phyloP scores from a whole-genome alignment of 1,284 basidiomycete genomes.

The Microbotryum lychnidis-dioicae region DNA sequence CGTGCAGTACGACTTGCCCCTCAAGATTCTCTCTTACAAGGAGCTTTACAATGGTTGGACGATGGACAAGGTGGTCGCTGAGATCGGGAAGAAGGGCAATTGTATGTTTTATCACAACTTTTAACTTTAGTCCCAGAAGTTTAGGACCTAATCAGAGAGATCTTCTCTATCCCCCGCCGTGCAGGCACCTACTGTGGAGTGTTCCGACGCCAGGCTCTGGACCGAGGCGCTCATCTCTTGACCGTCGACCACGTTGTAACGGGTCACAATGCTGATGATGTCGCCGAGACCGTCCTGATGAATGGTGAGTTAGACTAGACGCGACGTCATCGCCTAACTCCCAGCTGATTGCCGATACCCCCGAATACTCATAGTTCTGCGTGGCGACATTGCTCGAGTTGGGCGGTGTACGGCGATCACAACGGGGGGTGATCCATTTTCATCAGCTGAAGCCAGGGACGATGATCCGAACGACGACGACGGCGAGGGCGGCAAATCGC shows the following conservation, averaged over 20 bases:
- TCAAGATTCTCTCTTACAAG: constrained; percentile 92
- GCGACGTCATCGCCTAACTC: neutral
- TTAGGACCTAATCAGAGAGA: too few relatives aligned
- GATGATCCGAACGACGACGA: constrained; percentile 24
- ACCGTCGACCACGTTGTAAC: constrained; percentile 97
- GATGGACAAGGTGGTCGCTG: constrained; percentile 91
- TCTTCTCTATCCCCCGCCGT: too few relatives aligned
- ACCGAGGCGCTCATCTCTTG: constrained; percentile 81
- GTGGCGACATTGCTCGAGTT: constrained; percentile 89
- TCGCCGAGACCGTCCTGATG: constrained; percentile 97
- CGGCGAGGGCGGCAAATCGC: constrained; percentile 11
- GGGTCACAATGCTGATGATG: constrained; percentile 97
- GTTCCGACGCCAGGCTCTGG: constrained; percentile 89
- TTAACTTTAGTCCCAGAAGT: too few relatives aligned
- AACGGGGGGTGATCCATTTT: constrained; percentile 55
- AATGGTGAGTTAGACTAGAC: constrained; percentile 59
- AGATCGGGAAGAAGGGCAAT: constrained; percentile 95
- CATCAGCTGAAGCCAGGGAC: neutral
- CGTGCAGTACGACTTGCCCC: constrained; percentile 84
- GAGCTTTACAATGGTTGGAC: constrained; percentile 95
- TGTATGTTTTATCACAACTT: constrained; percentile 44
- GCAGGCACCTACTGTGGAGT: constrained; percentile 89
- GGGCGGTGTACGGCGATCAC: constrained; percentile 90
- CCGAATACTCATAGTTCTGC: constrained; percentile 60
- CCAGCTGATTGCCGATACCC: neutral